A percentile compares a stretch with the other conserved stretches of the same genome.
These are phyloP conservation scores for Phoma sp. DNA, from an alignment of 2,329 filamentous ascomycete genomes.

Conservation along the genomic window DNA sequence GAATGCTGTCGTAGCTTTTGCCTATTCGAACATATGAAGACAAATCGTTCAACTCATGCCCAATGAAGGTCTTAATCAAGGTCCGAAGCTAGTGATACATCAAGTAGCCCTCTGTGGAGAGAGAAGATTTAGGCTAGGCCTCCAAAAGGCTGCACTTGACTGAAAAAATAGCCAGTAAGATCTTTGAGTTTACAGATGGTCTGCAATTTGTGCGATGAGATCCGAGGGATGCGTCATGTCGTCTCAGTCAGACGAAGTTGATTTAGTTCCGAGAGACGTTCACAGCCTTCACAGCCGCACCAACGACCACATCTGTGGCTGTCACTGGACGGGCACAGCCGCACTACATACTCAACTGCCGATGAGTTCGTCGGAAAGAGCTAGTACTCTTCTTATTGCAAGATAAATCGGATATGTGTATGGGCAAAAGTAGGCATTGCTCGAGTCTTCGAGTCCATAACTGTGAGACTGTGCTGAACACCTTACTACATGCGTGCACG, in stretches of 20 bases:
- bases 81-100: background rate
- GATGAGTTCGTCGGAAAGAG: background rate
- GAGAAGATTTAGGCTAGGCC: background rate
- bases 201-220: background rate
- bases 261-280: background rate
- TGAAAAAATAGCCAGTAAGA: background rate
- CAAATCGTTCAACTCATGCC: background rate
- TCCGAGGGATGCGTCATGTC: background rate
- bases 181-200: background rate
- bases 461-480: background rate
- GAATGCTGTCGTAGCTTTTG: background rate
- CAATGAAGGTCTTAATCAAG: background rate
- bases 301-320: too few relatives aligned
- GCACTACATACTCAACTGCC: background rate
- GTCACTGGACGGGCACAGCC: background rate
- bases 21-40: background rate
- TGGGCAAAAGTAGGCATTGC: background rate
- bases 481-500: background rate
- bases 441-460: background rate
- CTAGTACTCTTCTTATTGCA: background rate
- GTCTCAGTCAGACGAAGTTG: conserved; percentile 8
- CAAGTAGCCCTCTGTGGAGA: background rate
- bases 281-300: conserved; percentile 5
- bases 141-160: conserved; percentile 1
- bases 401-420: background rate